phyloP scores from a whole-genome alignment of 495 filamentous ascomycete genomes.

The Talaromyces adpressus region DNA sequence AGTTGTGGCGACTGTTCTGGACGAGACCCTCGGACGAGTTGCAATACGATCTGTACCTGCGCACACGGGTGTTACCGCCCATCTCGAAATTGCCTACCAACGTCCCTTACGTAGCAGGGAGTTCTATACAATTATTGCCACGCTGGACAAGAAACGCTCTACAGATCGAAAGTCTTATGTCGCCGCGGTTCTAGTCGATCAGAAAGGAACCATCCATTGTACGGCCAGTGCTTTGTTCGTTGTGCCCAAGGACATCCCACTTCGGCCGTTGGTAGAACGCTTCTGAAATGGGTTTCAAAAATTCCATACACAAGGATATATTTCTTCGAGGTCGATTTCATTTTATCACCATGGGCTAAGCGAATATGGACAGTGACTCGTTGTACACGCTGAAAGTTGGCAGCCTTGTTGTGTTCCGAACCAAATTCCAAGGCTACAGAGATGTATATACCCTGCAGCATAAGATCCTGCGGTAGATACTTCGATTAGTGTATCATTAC shows the following conservation, averaged over 20 bases:
- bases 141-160: constrained; percentile 37
- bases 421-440: background rate
- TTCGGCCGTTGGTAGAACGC: constrained; percentile 33
- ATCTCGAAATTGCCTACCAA: constrained; percentile 58
- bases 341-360: background rate
- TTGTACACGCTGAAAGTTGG: background rate
- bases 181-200: constrained; percentile 44
- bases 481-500: background rate
- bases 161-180: constrained; percentile 59
- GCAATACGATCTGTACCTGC: constrained; percentile 33
- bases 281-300: constrained; percentile 24
- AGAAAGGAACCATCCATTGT: constrained; percentile 46
- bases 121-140: constrained; percentile 58
- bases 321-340: background rate
- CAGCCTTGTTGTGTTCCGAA: background rate
- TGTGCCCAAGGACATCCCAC: constrained; percentile 45
- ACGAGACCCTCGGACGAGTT: constrained; percentile 48
- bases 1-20: constrained; percentile 60
- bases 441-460: background rate
- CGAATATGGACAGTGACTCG: background rate
- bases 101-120: constrained; percentile 46
- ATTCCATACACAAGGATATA: background rate
- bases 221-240: constrained; percentile 59
- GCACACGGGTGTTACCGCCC: constrained; percentile 53
- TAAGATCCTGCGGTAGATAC: background rate